Evolutionary conservation across 768 basidiomycete species (phyloP), one percentile per base, ranked within the genome.

Genomic region (Mrakia hoshinonis): DNA sequence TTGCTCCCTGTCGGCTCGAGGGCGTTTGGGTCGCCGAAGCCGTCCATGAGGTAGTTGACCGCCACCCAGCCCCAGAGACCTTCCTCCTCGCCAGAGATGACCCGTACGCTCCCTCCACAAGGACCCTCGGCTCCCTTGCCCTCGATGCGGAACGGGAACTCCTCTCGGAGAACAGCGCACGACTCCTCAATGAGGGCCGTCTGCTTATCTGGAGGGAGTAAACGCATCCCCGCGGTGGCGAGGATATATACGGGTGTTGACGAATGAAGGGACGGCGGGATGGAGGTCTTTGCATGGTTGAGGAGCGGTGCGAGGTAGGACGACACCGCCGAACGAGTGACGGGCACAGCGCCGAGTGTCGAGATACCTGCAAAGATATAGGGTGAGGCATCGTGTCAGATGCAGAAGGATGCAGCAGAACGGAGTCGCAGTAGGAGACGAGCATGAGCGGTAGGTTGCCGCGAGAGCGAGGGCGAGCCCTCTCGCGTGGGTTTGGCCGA

Each of bases 41-140:
- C 95, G 77, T 98, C 90, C 91, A 97, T 94, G 62, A 98, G 87
- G 79, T 99, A 98, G 80, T 98, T 99, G 76, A 98, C 92, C 0
- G 94, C 93, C 69, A 99, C 92, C 96, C 96, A 99, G 0, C 96
- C 96, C 80, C 93, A 98, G 52, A 98, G 82, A 0, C 96, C 96
- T 77, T 99, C 96, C 80, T 99, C 96, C 80, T 98, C 94, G 71
- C 96, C 96, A 3, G 91, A 91, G 76, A 98, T 98, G 73, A 98
- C 92, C 54, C 89, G 87, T 2, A 98, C 87, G 76, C 89, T 93
- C 61, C 90, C 86, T n/a, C 91, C 91, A 79, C 95, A 99, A 3
- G 91, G 91, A 12, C 91, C 92, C 5, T 81, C 78, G 15, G 87
- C 87, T 20, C 85, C 83, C 11, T 79, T 81, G 48, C 89, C 89